Evolutionary conservation across 2,329 filamentous ascomycete species (phyloP).

Genomic region (Byssochlamys sp.): DNA sequence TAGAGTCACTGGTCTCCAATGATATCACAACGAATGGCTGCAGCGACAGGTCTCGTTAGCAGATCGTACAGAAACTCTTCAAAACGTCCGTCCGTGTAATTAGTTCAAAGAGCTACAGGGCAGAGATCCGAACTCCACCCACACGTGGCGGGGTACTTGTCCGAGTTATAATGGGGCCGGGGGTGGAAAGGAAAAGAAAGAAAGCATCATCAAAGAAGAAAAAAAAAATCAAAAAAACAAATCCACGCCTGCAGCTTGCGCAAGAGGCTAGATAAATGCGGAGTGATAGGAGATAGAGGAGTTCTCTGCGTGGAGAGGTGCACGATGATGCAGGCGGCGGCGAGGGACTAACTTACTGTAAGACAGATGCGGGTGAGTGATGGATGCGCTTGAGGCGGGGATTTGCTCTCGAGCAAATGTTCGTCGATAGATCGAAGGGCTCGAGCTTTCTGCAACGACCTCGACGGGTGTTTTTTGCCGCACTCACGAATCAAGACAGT

Average conservation of each 20-base stretch:
- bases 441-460: conserved; percentile 3
- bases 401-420: neutral
- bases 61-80: neutral
- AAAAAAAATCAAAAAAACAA: neutral
- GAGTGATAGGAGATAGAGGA: neutral
- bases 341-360: neutral
- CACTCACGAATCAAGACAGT: conserved; percentile 4
- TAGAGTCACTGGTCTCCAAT: neutral
- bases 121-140: neutral
- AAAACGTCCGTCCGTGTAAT: neutral
- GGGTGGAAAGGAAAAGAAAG: too few relatives aligned
- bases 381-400: neutral
- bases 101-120: neutral
- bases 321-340: neutral
- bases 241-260: neutral
- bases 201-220: neutral
- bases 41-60: neutral
- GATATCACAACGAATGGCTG: neutral
- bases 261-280: neutral
- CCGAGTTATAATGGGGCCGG: neutral
- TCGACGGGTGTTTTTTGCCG: conserved; percentile 1
- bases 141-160: neutral
- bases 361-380: neutral
- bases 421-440: neutral
- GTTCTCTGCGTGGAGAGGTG: neutral